A percentile compares a stretch with the other conserved stretches of the same genome.
Evolutionary conservation across 2,329 filamentous ascomycete genomes (phyloP).

Genomic region (Lachnellula arida): DNA sequence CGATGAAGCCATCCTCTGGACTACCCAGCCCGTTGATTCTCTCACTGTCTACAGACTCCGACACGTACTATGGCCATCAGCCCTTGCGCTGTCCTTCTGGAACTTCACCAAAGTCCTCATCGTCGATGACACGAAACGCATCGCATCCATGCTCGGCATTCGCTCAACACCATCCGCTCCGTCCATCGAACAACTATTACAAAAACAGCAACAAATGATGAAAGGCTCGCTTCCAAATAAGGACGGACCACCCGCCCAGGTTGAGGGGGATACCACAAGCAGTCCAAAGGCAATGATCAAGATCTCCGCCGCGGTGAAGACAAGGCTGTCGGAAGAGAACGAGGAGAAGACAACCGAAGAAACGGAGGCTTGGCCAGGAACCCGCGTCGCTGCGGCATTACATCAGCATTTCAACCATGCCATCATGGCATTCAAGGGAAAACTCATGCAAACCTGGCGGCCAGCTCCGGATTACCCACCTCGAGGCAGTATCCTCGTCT

Average conservation of each 20-base stretch:
- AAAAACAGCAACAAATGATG: slow-evolving; percentile 20
- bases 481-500: slow-evolving; percentile 48
- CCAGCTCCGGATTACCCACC: slow-evolving; percentile 40
- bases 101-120: slow-evolving; percentile 46
- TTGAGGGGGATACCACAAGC: slow-evolving; percentile 6
- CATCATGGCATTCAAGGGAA: slow-evolving; percentile 26
- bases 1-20: slow-evolving; percentile 45
- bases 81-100: slow-evolving; percentile 47
- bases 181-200: slow-evolving; percentile 24
- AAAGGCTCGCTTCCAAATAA: slow-evolving; percentile 16
- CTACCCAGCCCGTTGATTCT: slow-evolving; percentile 45
- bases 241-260: slow-evolving; percentile 14
- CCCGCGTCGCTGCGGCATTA: slow-evolving; percentile 8
- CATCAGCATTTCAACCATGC: slow-evolving; percentile 24
- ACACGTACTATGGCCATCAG: slow-evolving; percentile 50
- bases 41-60: slow-evolving; percentile 41
- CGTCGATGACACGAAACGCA: slow-evolving; percentile 37
- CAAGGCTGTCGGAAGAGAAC: slow-evolving; percentile 6
- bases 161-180: slow-evolving; percentile 18
- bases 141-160: slow-evolving; percentile 45
- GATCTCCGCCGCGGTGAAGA: slow-evolving; percentile 4
- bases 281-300: slow-evolving; percentile 11
- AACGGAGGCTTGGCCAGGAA: background rate
- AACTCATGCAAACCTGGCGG: slow-evolving; percentile 41
- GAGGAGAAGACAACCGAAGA: slow-evolving; percentile 5